A percentile compares a stretch with the other conserved stretches of the same genome.
Conservation (phyloP, 192 early-diverging fungal genomes). For the Spizellomyces punctatus region DNA sequence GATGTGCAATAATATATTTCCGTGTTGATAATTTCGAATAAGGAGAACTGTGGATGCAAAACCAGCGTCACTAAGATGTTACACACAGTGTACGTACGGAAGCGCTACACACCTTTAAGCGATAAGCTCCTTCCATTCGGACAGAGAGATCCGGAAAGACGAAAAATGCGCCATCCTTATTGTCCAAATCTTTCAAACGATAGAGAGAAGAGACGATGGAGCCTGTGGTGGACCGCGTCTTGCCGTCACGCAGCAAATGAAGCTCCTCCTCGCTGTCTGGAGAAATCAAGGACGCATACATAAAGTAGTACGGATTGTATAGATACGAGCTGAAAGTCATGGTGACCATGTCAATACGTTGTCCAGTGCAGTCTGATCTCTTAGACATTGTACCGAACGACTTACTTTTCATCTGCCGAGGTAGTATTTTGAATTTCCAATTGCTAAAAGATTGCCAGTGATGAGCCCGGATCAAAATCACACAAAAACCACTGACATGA, state of each 20-base stretch:
- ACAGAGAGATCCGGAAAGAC: conserved; percentile 96
- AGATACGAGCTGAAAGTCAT: conserved; percentile 34
- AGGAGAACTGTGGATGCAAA: conserved; percentile 58
- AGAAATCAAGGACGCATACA: conserved; percentile 91
- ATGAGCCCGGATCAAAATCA: background rate
- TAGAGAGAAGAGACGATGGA: conserved; percentile 92
- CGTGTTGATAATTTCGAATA: conserved; percentile 84
- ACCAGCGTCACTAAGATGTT: background rate
- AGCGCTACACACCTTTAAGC: conserved; percentile 44
- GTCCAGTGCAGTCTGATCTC: conserved; percentile 30
- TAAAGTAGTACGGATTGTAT: conserved; percentile 92
- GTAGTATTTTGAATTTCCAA: conserved; percentile 28
- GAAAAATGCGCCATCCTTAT: conserved; percentile 92
- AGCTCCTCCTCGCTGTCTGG: conserved; percentile 82
- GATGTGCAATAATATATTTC: conserved; percentile 90
- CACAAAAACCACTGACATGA: background rate
- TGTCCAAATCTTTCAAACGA: conserved; percentile 84
- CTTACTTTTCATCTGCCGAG: conserved; percentile 25
- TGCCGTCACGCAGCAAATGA: conserved; percentile 85
- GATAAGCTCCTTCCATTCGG: conserved; percentile 82
- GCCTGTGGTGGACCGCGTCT: conserved; percentile 89
- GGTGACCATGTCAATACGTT: background rate
- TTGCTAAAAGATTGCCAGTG: conserved; percentile 22
- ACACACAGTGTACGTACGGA: background rate
- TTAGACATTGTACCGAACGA: background rate